Conservation (phyloP, 1,139 yeast species). For the Citeromyces hawaiiensis region DNA sequence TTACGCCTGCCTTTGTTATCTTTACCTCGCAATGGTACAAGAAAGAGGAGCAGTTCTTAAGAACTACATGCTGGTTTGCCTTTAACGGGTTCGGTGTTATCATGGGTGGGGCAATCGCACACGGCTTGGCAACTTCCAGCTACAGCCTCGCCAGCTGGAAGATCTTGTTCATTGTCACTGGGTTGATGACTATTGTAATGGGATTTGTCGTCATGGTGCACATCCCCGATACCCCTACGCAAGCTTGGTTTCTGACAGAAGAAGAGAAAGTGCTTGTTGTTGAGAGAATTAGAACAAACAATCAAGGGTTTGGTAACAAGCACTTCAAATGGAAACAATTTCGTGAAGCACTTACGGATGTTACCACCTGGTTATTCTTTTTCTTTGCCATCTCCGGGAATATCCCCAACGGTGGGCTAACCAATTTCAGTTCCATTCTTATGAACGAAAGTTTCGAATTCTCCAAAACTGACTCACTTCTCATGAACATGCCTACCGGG, state of each 20-base stretch:
- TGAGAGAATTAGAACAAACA: conserved; percentile 18
- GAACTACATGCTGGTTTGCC: conserved; percentile 15
- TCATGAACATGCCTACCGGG: conserved; percentile 26
- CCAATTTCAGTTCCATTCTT: conserved; percentile 18
- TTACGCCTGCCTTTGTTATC: no score
- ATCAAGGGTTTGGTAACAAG: conserved; percentile 24
- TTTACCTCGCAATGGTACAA: conserved; percentile 20
- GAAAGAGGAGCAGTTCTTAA: conserved; percentile 17
- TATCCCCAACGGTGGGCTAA: no score
- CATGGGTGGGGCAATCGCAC: conserved; percentile 6
- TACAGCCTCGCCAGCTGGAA: conserved; percentile 14
- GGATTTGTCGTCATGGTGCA: conserved; percentile 9
- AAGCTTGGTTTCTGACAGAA: conserved; percentile 14
- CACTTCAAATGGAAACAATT: conserved; percentile 6
- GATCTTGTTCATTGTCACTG: conserved; percentile 12
- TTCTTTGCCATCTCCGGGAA: conserved; percentile 17
- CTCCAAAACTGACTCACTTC: conserved; percentile 12
- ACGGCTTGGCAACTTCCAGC: conserved; percentile 5
- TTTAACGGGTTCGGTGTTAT: conserved; percentile 5
- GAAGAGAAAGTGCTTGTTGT: conserved; percentile 13
- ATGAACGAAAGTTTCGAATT: conserved; percentile 13
- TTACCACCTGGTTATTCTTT: conserved; percentile 8
- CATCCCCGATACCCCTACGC: conserved; percentile 12
- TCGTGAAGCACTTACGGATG: conserved; percentile 7
- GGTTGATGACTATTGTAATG: conserved; percentile 10